Evolutionary conservation across 78 protist genomes (phyloP), one percentile per base, ranked within the genome.

Genomic region (Thecamonas trahens): DNA sequence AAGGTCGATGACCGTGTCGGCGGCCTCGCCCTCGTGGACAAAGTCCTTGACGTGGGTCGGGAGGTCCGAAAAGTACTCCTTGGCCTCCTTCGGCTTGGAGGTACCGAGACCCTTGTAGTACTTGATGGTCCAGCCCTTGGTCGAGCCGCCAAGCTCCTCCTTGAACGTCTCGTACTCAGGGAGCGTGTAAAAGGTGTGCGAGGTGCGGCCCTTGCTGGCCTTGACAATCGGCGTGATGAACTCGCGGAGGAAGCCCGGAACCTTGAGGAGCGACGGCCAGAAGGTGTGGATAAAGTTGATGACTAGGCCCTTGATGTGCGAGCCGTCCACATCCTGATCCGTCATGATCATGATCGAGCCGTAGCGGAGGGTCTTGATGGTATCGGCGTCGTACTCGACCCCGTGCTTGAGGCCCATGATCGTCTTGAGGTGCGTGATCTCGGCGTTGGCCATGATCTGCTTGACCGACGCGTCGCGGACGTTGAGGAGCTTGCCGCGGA

Each of bases 91-190:
- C 35, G 88, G 40, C 6, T 86, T 63, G 60, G 78, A 73, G n/a
- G 99, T 96, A 35, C 99, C 99, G 67, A 97, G 83, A 45, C 99
- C 96, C 82, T 97, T 97, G 94, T 97, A 97, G 89, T 97, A 97
- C 79, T 91, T 94, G 75, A 90, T 61, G 28, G 17, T 55, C 87
- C 87, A 92, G 40, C 80, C 84, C 8, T 39, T 54, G 5, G 2
- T n/a, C 28, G 47, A 28, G 34, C 35, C 17, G 60, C 34, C 60
- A 29, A 40, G 53, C 44, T 40, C 14, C 20, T 40, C 67, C 60
- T 44, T 9, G 97, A 98, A 97, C 3, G 7, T 18, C 18, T 78
- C 60, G 70, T 79, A 97, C 59, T 94, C 93, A 0, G 92, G 94
- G 17, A 97, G 24, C 4, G 98, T 95, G 88, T 68, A 97, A 83